A percentile compares a stretch with the other conserved stretches of the same genome.
phyloP scores from a whole-genome alignment of 176 grass and related monocot species.

The Carex parvula region DNA sequence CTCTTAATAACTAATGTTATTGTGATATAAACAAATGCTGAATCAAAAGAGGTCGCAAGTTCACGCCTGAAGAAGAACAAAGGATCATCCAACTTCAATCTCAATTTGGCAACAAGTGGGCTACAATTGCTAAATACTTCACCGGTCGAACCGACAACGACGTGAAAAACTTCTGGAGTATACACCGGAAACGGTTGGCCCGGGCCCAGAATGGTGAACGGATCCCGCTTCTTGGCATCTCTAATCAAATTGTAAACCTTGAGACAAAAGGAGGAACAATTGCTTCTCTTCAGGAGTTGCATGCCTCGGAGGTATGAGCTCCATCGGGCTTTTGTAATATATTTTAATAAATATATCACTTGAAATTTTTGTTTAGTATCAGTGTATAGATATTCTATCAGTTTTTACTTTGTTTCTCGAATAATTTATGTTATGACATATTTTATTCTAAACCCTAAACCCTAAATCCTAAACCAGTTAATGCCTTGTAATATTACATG shows the following conservation, averaged over 20 bases:
- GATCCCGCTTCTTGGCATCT: not conserved
- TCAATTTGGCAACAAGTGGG: conserved; percentile 90
- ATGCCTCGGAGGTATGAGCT: not conserved
- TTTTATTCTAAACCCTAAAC: not conserved
- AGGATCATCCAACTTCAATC: conserved; percentile 57
- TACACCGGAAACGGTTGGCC: conserved; percentile 63
- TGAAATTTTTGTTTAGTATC: not conserved
- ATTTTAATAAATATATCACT: not conserved
- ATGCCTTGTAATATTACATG: not conserved
- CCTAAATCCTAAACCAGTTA: not conserved
- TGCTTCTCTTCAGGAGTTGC: not conserved
- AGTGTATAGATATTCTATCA: not conserved
- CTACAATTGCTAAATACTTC: conserved; percentile 65
- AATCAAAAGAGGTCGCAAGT: conserved; percentile 53
- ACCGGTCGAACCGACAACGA: conserved; percentile 78
- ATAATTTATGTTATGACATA: not conserved
- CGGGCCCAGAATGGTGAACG: not conserved
- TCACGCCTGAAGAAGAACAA: conserved; percentile 58
- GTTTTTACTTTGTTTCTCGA: not conserved
- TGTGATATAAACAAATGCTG: conserved; percentile 4
- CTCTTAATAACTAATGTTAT: not conserved
- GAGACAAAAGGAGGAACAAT: not conserved
- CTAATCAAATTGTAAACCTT: conserved; percentile 1
- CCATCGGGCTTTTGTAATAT: not conserved
- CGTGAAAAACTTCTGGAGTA: conserved; percentile 95